Percentiles rank a stretch among this genome's conserved stretches.
Conservation (phyloP, 805 yeast genomes). For the Spathaspora hagerdaliae region DNA sequence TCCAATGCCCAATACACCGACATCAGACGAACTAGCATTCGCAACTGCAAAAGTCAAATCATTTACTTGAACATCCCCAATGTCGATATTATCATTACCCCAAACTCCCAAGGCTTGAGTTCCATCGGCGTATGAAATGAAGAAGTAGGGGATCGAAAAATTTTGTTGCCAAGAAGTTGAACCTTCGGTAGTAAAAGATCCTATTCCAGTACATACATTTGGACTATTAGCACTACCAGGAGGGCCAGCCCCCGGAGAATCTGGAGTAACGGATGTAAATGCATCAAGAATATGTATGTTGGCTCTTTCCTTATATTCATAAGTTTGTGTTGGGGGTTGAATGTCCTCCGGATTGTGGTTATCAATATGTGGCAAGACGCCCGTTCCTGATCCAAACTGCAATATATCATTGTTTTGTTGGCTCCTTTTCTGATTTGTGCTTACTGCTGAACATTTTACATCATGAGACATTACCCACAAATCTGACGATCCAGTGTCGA, state of each 20-base stretch:
- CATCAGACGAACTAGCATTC: constrained; percentile 53
- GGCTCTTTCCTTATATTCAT: neutral
- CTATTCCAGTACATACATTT: constrained; percentile 41
- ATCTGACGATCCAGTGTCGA: constrained; percentile 42
- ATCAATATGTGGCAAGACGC: neutral
- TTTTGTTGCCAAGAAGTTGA: constrained; percentile 40
- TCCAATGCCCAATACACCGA: constrained; percentile 77
- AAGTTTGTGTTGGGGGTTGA: neutral
- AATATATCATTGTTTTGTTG: neutral
- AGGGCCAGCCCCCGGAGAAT: neutral
- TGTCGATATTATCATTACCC: constrained; percentile 59
- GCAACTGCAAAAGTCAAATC: constrained; percentile 73
- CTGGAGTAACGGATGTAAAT: neutral
- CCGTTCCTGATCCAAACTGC: constrained; percentile 4
- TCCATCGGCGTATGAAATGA: constrained; percentile 46
- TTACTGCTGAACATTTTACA: constrained; percentile 15
- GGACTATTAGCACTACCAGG: constrained; percentile 11
- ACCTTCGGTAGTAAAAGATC: constrained; percentile 42
- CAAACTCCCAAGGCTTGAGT: constrained; percentile 47
- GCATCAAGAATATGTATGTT: neutral
- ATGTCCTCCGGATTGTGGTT: neutral
- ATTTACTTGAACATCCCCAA: constrained; percentile 47
- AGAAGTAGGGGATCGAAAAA: neutral
- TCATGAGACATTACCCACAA: constrained; percentile 38
- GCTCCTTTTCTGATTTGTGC: neutral